Evolutionary conservation across 2,329 filamentous ascomycete genomes (phyloP), one percentile per base, ranked within the genome.

Genomic region (Ceratocystis albifundus): DNA sequence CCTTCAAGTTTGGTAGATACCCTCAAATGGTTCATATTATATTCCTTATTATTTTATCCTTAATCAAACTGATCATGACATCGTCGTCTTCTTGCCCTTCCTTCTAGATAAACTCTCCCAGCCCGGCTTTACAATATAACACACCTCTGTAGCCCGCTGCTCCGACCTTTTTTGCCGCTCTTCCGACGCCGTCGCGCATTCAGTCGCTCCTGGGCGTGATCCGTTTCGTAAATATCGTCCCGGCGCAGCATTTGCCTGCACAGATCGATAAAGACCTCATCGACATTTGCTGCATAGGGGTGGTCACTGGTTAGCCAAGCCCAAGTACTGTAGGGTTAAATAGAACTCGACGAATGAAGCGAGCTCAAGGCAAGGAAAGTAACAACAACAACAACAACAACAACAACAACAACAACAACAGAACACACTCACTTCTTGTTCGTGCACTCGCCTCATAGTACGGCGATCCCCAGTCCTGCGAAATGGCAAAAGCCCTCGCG

Each of bases 361-460:
- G 20, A 20, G 10, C 22, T 3, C 15, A 45, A 32, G 30, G 17
- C 28, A 36, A 7, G 30, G 36, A 50, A 8, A n/a, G n/a, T n/a
- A n/a, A n/a, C n/a, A n/a, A n/a, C n/a, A n/a, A n/a, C n/a, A n/a
- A n/a, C n/a, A n/a, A n/a, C n/a, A n/a, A n/a, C n/a, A n/a, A n/a
- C n/a, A n/a, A n/a, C n/a, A n/a, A n/a, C n/a, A n/a, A n/a, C n/a
- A n/a, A 55, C 46, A 45, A 63, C 50, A 57, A 67, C 3, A 12
- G 22, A 32, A n/a, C 36, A 17, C 20, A 75, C 81, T 73, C 74
- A 89, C 73, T 89, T 72, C 87, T 81, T 71, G 89, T 86, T 69
- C 91, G 82, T 63, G 91, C 91, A 69, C 88, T 93, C 45, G 91
- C 88, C 77, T 96, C 91, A 73, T 96, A 96, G 75, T 96, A 96